Evolutionary conservation across 108 stramenopile genomes (phyloP), one percentile per base, ranked within the genome.

Genomic region (Licmophora abbreviata): DNA sequence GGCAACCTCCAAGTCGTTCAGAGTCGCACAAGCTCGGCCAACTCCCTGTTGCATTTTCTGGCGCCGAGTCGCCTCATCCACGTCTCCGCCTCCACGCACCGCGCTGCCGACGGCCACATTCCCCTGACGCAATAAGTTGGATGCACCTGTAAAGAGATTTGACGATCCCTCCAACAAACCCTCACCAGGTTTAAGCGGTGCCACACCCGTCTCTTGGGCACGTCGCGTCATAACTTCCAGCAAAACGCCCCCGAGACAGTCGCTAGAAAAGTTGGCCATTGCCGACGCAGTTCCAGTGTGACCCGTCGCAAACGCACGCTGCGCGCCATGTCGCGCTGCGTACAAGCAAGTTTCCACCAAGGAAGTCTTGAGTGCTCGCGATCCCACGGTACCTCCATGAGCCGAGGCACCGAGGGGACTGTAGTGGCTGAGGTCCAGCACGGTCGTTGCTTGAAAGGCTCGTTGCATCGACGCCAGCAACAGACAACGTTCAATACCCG

Each of bases 241-340:
- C 17, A 91, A 41, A 1, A 83, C 66, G 6, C 79, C 69, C 9
- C 73, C 66, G 23, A 91, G 44, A 34, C 72, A 63, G 52, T 85
- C 84, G 27, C 62, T 65, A 56, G 63, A 68, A 45, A 74, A 76
- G 40, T 91, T 91, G 41, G 84, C 76, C 38, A 78, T 73, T 38
- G 84, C 88, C 22, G 73, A 74, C 0, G 88, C 88, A 7, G 84
- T 86, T 0, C 88, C 82, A 0, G 73, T 61, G 48, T 92, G 91
- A 7, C 91, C 91, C 10, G 83, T 92, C 5, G 85, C 85, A 65
- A 92, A 85, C 7, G 91, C 85, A 2, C 91, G 69, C 49, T 85
- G 65, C 4, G 83, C 71, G 4, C 78, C 68, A 3, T 77, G 74
- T 29, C 84, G 85, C 29, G 82, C 76, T 7, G 86, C 83, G 54